phyloP scores from a whole-genome alignment of 495 filamentous ascomycete species.

The Aspergillus ellipticus region DNA sequence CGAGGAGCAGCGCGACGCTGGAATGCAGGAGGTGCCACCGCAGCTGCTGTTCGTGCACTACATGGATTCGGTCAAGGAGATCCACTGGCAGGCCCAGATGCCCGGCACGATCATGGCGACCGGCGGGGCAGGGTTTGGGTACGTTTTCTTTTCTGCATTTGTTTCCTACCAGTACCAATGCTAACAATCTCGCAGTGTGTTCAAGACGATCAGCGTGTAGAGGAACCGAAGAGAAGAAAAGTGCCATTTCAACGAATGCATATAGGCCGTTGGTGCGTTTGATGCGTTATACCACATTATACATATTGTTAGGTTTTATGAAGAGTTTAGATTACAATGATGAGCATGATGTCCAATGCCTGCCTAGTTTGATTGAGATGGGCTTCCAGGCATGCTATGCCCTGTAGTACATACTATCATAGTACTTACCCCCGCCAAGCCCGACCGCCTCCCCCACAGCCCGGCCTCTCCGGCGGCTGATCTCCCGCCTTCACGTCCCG shows the following conservation, averaged over 20 bases:
- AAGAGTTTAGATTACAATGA: background rate
- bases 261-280: conserved; percentile 2
- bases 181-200: conserved; percentile 38
- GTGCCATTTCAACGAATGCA: conserved; percentile 10
- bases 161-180: no score
- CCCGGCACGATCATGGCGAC: conserved; percentile 88
- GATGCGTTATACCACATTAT: conserved; percentile 3
- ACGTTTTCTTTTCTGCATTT: conserved; percentile 18
- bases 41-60: conserved; percentile 96
- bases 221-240: conserved; percentile 25
- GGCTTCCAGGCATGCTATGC: no score
- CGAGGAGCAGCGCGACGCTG: conserved; percentile 88
- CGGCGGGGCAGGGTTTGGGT: conserved; percentile 79
- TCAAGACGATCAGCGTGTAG: conserved; percentile 57
- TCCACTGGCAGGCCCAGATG: conserved; percentile 97
- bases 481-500: no score
- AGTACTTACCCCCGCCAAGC: no score
- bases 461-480: no score
- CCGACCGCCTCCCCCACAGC: no score
- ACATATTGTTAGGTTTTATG: background rate
- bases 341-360: background rate
- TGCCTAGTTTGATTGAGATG: no score
- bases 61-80: conserved; percentile 87
- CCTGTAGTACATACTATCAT: no score
- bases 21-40: conserved; percentile 83